phyloP scores from a whole-genome alignment of 352 stramenopile species.

The Vaucheria bursata region DNA sequence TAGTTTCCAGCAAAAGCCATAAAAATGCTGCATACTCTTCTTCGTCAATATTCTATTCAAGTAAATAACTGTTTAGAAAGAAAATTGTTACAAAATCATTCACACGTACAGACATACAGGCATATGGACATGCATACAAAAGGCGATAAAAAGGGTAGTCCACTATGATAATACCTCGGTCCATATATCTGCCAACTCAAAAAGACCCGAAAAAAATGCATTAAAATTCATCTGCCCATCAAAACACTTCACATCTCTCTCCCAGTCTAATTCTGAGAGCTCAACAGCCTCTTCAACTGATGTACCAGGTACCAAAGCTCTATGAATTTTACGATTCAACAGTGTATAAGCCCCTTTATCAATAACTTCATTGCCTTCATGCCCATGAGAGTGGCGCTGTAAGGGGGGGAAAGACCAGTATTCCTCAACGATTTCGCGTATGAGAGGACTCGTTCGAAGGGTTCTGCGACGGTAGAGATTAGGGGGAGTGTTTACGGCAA shows the following conservation, averaged over 20 bases:
- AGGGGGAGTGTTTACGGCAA: constrained; percentile 27
- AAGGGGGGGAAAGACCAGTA: constrained; percentile 26
- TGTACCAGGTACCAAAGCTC: constrained; percentile 34
- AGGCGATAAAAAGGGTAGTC: too few relatives aligned
- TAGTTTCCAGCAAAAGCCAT: constrained; percentile 38
- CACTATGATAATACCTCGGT: constrained; percentile 26
- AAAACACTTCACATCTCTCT: constrained; percentile 14
- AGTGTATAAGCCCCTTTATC: constrained; percentile 22
- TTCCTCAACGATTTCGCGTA: constrained; percentile 36
- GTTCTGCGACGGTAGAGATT: constrained; percentile 13
- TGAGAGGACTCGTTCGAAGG: constrained; percentile 31
- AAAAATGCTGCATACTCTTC: constrained; percentile 34
- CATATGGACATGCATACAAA: too few relatives aligned
- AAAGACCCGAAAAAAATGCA: constrained; percentile 20
- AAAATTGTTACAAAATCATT: too few relatives aligned
- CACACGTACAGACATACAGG: too few relatives aligned
- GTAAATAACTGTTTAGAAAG: background rate
- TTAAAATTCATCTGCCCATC: constrained; percentile 11
- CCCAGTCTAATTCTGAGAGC: constrained; percentile 27
- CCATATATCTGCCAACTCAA: constrained; percentile 41
- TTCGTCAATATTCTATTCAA: background rate
- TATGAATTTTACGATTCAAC: constrained; percentile 36
- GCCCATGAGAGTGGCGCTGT: background rate
- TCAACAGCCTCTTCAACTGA: constrained; percentile 15
- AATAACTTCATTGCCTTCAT: constrained; percentile 23